phyloP scores from a whole-genome alignment of 1,139 yeast species.

The Starmera stellimalicola region DNA sequence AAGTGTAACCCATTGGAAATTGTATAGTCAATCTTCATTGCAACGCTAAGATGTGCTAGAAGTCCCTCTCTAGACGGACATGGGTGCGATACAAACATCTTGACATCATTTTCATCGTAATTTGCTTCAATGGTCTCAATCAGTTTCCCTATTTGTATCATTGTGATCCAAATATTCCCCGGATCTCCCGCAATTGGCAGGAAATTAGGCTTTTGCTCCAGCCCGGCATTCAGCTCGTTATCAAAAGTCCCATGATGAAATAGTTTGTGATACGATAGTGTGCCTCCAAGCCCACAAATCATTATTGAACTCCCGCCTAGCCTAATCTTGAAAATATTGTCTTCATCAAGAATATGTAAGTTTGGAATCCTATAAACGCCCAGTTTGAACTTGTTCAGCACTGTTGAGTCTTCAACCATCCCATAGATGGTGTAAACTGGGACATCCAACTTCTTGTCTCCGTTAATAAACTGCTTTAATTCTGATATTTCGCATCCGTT shows the following conservation, averaged over 20 bases:
- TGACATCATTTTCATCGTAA: slow-evolving; percentile 36
- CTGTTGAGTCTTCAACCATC: slow-evolving; percentile 63
- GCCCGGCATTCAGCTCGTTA: slow-evolving; percentile 6
- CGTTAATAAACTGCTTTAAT: slow-evolving; percentile 40
- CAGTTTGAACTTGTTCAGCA: slow-evolving; percentile 49
- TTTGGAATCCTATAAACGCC: slow-evolving; percentile 48
- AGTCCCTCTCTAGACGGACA: slow-evolving; percentile 61
- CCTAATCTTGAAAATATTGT: slow-evolving; percentile 30
- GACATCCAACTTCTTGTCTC: slow-evolving; percentile 36
- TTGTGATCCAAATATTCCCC: slow-evolving; percentile 70
- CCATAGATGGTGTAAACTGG: slow-evolving; percentile 77
- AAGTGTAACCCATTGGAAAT: slow-evolving; percentile 66
- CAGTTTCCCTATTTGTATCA: slow-evolving; percentile 61
- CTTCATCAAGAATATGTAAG: slow-evolving; percentile 53
- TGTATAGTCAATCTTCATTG: slow-evolving; percentile 64
- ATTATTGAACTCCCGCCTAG: slow-evolving; percentile 36
- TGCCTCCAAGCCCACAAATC: slow-evolving; percentile 66
- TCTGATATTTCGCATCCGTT: slow-evolving; percentile 40
- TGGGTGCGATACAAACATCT: slow-evolving; percentile 58
- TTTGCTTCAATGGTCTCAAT: slow-evolving; percentile 35
- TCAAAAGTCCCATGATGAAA: slow-evolving; percentile 56
- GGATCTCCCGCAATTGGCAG: slow-evolving; percentile 53
- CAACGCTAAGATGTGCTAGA: slow-evolving; percentile 57
- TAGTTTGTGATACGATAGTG: slow-evolving; percentile 54
- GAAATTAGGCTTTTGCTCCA: slow-evolving; percentile 3